Conservation (phyloP, 805 yeast genomes). For the Cyberlindnera lachancei region DNA sequence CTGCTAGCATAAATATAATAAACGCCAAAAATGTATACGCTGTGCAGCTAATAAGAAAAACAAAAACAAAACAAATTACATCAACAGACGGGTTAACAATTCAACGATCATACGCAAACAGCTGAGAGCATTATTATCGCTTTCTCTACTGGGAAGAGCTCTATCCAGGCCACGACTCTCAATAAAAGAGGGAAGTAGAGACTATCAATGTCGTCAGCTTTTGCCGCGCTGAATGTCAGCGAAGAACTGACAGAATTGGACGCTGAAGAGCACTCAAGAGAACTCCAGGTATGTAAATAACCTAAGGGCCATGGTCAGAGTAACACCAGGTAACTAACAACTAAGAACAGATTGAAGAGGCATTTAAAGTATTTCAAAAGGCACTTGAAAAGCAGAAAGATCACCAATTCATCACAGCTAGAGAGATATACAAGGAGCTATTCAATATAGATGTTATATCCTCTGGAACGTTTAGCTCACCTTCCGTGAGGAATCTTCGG, state of each 20-base stretch:
- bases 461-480: slow-evolving; percentile 38
- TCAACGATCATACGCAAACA: too few species aligned
- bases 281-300: slow-evolving; percentile 51
- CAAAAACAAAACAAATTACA: too few species aligned
- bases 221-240: slow-evolving; percentile 70
- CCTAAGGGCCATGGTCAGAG: too few species aligned
- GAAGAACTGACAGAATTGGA: slow-evolving; percentile 65
- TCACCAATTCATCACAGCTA: slow-evolving; percentile 41
- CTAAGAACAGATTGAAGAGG: slow-evolving; percentile 56
- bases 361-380: slow-evolving; percentile 63
- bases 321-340: too few species aligned
- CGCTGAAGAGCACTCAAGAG: slow-evolving; percentile 86
- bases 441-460: slow-evolving; percentile 63
- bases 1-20: too few species aligned
- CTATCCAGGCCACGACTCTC: too few species aligned
- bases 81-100: too few species aligned
- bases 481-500: slow-evolving; percentile 65
- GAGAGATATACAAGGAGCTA: slow-evolving; percentile 47
- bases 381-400: slow-evolving; percentile 61
- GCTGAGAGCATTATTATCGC: too few species aligned
- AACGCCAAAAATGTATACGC: too few species aligned
- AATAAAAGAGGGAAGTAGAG: too few species aligned
- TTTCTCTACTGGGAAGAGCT: too few species aligned
- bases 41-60: too few species aligned
- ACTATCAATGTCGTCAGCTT: slow-evolving; percentile 45